Evolutionary conservation across 129 eudicot species (phyloP), one percentile per base, ranked within the genome.

Genomic region (Apium graveolens): DNA sequence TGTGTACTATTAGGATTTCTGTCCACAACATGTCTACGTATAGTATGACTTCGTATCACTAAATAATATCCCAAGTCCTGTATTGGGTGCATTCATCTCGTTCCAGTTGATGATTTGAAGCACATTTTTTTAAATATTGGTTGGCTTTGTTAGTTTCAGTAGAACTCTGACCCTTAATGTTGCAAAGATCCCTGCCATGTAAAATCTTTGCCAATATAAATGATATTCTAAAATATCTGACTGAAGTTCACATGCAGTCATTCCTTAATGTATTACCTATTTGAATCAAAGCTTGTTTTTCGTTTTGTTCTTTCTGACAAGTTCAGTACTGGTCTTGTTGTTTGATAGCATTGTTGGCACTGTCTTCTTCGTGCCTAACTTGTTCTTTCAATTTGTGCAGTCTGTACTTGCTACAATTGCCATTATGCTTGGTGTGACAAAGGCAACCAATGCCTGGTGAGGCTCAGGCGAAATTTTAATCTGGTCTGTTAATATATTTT

Each of bases 331-430:
- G 26, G 74, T 34, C 41, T 35, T 38, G 75, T 21, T 24, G 14
- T 38, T 38, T 70, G 29, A 24, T 72, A 10, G 76, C 43, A 9
- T 0, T 11, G 49, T 11, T 10, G 34, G 49, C 20, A 10, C 49
- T 32, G 2, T 18, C n/a, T 39, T 72, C 76, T 41, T n/a, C 12
- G 35, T 41, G 49, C 76, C 46, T 78, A 43, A 42, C 34, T 6
- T 29, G 21, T 37, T 1, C 73, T 41, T 43, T 7, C 9, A 13
- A 5, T 68, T 35, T 48, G 55, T 80, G 90, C 96, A 93, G 98
- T 89, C 97, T 65, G 27, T 86, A 55, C 88, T 93, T 73, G 91
- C 93, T 78, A 49, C 86, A 79, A 83, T 93, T 79, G 98, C 96
- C 38, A 76, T 93, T 39, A 75, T 84, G 81, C 88, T 89, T 75